A percentile compares a stretch with the other conserved stretches of the same genome.
phyloP scores from a whole-genome alignment of 176 grass and related monocot species.

The Panicum miliaceum region DNA sequence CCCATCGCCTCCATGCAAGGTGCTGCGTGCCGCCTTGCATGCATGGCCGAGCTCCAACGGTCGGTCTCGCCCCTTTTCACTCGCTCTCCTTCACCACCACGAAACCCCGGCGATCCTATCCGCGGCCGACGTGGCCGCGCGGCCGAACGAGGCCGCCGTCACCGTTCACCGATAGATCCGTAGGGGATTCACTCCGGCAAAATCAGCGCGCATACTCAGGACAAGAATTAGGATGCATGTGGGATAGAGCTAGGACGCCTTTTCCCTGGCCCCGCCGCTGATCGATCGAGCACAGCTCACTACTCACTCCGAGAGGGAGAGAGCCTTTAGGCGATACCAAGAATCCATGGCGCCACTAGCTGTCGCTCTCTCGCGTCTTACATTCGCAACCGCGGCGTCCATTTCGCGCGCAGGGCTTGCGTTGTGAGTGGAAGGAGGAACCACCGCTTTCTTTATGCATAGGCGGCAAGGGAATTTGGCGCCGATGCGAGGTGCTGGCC shows the following conservation, averaged over 20 bases:
- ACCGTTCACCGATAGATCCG: slow-evolving; percentile 29
- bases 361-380: slow-evolving; percentile 37
- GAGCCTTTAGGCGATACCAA: slow-evolving; percentile 31
- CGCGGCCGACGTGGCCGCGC: neutral
- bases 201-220: neutral
- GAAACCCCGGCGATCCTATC: slow-evolving; percentile 48
- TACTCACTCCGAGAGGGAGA: neutral
- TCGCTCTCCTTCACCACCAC: slow-evolving; percentile 26
- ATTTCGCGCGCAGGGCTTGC: slow-evolving; percentile 2
- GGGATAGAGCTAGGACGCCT: neutral
- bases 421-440: slow-evolving; percentile 36
- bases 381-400: slow-evolving; percentile 42
- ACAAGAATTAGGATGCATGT: neutral
- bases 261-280: neutral
- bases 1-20: neutral
- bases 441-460: slow-evolving; percentile 8
- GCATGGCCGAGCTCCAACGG: slow-evolving; percentile 4
- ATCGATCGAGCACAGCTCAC: slow-evolving; percentile 3
- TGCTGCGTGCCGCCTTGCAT: neutral
- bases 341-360: slow-evolving; percentile 42
- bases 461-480: slow-evolving; percentile 2
- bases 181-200: slow-evolving; percentile 20
- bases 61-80: slow-evolving; percentile 4
- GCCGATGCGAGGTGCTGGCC: slow-evolving; percentile 44
- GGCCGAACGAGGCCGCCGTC: neutral